Base-by-base conservation (phyloP, 1,139 yeast genomes). In the Taphrina deformans region DNA sequence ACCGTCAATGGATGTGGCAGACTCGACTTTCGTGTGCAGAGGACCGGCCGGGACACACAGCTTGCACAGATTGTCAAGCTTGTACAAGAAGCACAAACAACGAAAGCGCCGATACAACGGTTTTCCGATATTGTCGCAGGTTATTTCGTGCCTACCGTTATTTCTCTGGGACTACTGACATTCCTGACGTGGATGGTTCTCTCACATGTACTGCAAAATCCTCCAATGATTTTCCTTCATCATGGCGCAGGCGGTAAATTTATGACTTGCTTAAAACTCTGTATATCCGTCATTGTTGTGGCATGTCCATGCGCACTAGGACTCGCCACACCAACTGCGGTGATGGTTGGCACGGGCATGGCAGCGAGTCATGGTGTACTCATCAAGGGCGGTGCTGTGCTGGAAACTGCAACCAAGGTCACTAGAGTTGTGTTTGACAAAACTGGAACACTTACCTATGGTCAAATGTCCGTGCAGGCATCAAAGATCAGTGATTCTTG, bases 301-400 rank as follows among this genome's bases (percentile, higher is more conserved):
- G 99, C 99, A 0, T 93, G 99, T 76, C 99, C 99, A 0, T 93
- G 98, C 81, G 98, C 98, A 0, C 79, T 93, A 35, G 99, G 99
- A 1, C 80, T 93, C 62, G 97, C 97, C 7, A 96, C 99, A 0
- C 99, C 99, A 0, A 93, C 99, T 0, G 99, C 99, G 0, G 89
- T 95, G 2, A 92, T 93, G 97, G 99, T 93, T 3, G 99, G 98
- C 5, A 92, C 98, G 1, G 99, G 99, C 27, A 88, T 90, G 31
- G 98, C 97, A 41, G 98, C 99, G 0, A 77, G 83, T 12, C 81
- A 90, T 75, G 99, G 99, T 27, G 88, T 93, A 12, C 79, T 95
- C 65, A 88, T 95, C 72, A 93, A 93, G 76, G 97, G 98, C 59
- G 99, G 98, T 26, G 96, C 88, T 65, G 83, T 89, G 12, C 81